A percentile compares a stretch with the other conserved stretches of the same genome.
These are phyloP conservation scores for Rehmannia glutinosa DNA, from an alignment of 257 asterid genomes.

Conservation along the genomic window DNA sequence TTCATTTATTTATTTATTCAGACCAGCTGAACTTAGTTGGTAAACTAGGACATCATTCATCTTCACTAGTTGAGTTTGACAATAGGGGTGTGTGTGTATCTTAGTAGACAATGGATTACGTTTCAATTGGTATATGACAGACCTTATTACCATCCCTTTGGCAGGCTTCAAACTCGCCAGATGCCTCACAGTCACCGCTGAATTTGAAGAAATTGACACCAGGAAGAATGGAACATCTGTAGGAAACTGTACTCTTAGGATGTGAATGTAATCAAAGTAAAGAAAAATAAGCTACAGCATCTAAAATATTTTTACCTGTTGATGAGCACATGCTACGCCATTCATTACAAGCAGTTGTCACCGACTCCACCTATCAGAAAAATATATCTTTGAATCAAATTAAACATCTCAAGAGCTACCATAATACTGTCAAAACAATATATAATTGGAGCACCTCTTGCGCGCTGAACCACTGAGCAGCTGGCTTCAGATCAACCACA, in stretches of 20 bases:
- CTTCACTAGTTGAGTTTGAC: not conserved
- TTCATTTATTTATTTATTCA: not conserved
- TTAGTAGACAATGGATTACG: not conserved
- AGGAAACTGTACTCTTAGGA: slow-evolving; percentile 18
- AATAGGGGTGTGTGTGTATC: not conserved
- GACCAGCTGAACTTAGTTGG: slow-evolving; percentile 1
- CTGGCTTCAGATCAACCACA: slow-evolving; percentile 62
- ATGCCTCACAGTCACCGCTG: slow-evolving; percentile 50
- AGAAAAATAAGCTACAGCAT: slow-evolving; percentile 10
- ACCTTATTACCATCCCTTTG: slow-evolving; percentile 65
- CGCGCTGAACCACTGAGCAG: slow-evolving; percentile 62
- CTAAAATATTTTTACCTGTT: slow-evolving; percentile 52
- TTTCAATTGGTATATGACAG: slow-evolving; percentile 12
- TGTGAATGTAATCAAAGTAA: not conserved
- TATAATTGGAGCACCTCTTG: slow-evolving; percentile 54
- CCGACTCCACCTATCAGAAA: slow-evolving; percentile 50
- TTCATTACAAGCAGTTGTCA: slow-evolving; percentile 62
- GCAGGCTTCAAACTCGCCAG: slow-evolving; percentile 69
- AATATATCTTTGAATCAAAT: slow-evolving; percentile 8
- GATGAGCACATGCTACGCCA: slow-evolving; percentile 78
- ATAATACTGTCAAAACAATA: slow-evolving; percentile 6
- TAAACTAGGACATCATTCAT: slow-evolving; percentile 1
- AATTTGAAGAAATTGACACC: slow-evolving; percentile 58
- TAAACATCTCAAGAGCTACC: not conserved
- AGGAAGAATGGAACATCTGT: slow-evolving; percentile 88